Evolutionary conservation across 306 rosid genomes (phyloP).

Genomic region (Pachyrhizus erosus): DNA sequence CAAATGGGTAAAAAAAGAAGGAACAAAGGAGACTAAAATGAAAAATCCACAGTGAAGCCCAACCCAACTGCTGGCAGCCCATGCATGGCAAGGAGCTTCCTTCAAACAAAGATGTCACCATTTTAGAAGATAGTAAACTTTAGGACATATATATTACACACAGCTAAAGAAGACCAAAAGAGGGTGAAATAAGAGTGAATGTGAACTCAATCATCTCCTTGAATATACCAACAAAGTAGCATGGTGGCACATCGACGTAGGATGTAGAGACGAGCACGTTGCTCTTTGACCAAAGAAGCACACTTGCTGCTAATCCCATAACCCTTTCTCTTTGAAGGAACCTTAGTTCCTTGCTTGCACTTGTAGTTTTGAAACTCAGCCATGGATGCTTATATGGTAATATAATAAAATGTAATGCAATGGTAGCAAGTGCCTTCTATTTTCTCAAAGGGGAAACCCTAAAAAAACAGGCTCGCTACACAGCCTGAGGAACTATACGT

Average conservation of each 20-base stretch:
- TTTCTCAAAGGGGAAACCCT: conserved; percentile 17
- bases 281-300: conserved; percentile 80
- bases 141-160: neutral
- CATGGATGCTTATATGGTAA: conserved; percentile 43
- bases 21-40: conserved; percentile 38
- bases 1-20: conserved; percentile 56
- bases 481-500: conserved; percentile 40
- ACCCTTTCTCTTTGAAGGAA: conserved; percentile 52
- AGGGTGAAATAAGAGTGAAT: neutral
- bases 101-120: neutral
- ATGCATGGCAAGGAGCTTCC: conserved; percentile 33
- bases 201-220: conserved; percentile 77
- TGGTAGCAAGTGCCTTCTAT: conserved; percentile 28
- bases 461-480: conserved; percentile 32
- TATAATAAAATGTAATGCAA: neutral
- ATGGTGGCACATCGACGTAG: conserved; percentile 93
- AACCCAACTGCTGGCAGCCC: conserved; percentile 43
- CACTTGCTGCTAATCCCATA: conserved; percentile 69
- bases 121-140: conserved; percentile 19
- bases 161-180: conserved; percentile 23
- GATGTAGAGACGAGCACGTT: conserved; percentile 89
- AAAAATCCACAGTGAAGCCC: conserved; percentile 42
- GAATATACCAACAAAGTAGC: conserved; percentile 95
- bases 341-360: conserved; percentile 42
- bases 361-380: conserved; percentile 52